Conservation (phyloP, 257 asterid genomes). For the Cordia subcordata region DNA sequence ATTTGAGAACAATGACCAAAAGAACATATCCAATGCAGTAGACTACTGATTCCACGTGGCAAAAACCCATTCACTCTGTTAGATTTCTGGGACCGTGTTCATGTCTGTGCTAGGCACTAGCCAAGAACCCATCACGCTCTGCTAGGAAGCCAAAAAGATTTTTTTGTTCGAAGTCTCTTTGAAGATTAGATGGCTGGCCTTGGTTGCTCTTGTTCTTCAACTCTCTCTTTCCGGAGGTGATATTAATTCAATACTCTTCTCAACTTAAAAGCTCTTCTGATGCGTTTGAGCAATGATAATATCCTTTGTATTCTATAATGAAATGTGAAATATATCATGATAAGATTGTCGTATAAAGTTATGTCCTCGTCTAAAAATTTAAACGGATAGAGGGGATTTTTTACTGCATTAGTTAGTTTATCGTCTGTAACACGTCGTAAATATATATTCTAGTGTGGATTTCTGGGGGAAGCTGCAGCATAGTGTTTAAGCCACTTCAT, state of each 20-base stretch:
- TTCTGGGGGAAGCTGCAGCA: too few relatives aligned
- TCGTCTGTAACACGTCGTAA: too few relatives aligned
- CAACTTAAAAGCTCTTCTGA: not conserved
- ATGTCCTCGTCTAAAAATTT: too few relatives aligned
- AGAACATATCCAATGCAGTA: slow-evolving; percentile 41
- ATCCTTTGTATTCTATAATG: too few relatives aligned
- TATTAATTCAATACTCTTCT: not conserved
- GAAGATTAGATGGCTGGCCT: slow-evolving; percentile 61
- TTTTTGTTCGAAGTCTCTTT: slow-evolving; percentile 9
- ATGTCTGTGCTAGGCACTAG: slow-evolving; percentile 3
- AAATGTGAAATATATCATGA: too few relatives aligned
- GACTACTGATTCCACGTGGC: slow-evolving; percentile 53
- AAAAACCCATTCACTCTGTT: slow-evolving; percentile 35
- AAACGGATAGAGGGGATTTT: too few relatives aligned
- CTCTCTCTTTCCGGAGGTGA: slow-evolving; percentile 59
- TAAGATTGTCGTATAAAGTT: too few relatives aligned
- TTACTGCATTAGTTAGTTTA: too few relatives aligned
- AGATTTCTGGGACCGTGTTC: slow-evolving; percentile 42
- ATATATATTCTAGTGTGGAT: too few relatives aligned
- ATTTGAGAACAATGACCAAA: not conserved
- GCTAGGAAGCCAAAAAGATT: not conserved
- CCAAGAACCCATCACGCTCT: not conserved
- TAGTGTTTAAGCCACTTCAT: too few relatives aligned
- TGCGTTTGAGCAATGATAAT: too few relatives aligned
- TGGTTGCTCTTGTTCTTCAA: slow-evolving; percentile 44